Evolutionary conservation across 1,284 basidiomycete genomes (phyloP), one percentile per base, ranked within the genome.

Genomic region (Cryptococcus jaspeensis): DNA sequence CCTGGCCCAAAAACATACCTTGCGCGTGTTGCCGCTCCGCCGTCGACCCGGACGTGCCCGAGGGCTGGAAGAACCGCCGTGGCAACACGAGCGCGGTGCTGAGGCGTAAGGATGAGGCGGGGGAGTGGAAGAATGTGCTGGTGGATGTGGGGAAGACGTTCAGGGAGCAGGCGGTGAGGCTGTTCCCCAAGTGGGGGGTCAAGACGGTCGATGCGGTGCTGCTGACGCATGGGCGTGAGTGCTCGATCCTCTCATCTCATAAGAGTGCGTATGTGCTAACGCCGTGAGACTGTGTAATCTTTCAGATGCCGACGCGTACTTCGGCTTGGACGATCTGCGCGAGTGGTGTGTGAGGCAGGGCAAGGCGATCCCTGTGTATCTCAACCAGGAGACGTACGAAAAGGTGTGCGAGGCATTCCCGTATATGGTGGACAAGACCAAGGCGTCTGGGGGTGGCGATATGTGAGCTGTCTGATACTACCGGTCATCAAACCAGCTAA

Each of bases 121-220:
- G 71, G 13, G 56, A 62, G 51, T 73, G 66, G 62, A 68, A 66
- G 55, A 79, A 77, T 42, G 66, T 79, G 25, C 60, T 80, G n/a
- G 71, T 80, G 7, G 78, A 80, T 58, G 78, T 78, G 13, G 78
- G 77, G 36, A 79, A 79, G 66, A 76, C 74, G n/a, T 78, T 79
- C 58, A 62, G 74, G 51, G 72, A 76, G 50, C 66, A 76, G 56
- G 75, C 77, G 32, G 61, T 64, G 35, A 64, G 62, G 55, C 65
- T 68, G 43, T 79, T 78, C 58, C 75, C 75, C 2, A 60, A 69
- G 56, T 75, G 73, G 69, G 73, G 72, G 2, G 69, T 79, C 7
- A 57, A 72, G 53, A 70, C 69, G 32, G 73, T 79, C 42, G 78
- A 80, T 59, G 78, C 78, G 4, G 77, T 79, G 5, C 62, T 80